Base-by-base conservation (phyloP, 2,329 filamentous ascomycete species). In the Dactylellina parvicollis region DNA sequence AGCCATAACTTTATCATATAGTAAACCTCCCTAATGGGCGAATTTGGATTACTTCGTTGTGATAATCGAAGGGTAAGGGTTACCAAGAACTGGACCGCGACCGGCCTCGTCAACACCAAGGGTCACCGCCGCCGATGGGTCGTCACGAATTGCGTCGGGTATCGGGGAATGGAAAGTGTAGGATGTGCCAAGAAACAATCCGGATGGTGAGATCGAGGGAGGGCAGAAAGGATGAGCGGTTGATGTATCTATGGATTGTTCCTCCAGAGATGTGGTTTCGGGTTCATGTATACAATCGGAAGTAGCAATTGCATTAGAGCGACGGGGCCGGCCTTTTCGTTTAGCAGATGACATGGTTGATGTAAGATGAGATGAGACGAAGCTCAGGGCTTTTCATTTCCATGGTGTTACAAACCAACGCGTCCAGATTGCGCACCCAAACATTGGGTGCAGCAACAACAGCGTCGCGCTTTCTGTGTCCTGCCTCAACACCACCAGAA, bases 81-180 rank as follows among this genome's bases (percentile, higher is more conserved):
- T 65, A 72, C 67, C 67, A 85, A 87, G 61, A 81, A 89, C 38
- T 84, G 88, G 77, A 0, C 76, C 76, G 10, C 77, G 76, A 26
- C 77, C 77, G n/a, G 77, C 79, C 88, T 89, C 79, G 81, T 85
- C 40, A 78, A 81, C 32, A 77, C 81, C 57, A 80, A 83, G 71
- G 80, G 83, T 75, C 79, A 83, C 1, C 83, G 83, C 22, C 80
- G 81, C 18, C 80, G 78, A 76, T 18, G 82, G 76, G 73, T 82
- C 77, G 1, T 84, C 80, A 20, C 84, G 84, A 57, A 92, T 86
- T n/a, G 82, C 80, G 0, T 85, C 79, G 0, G 91, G 91, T 0
- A 91, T 84, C 14, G 86, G 83, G 0, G 90, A 91, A 83, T 88
- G 91, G 81, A 92, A 86, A 9, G 86, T 85, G 82, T 91, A 92